These are phyloP conservation scores for Flaveria brownii DNA, from an alignment of 129 eudicot species.

Conservation along the genomic window DNA sequence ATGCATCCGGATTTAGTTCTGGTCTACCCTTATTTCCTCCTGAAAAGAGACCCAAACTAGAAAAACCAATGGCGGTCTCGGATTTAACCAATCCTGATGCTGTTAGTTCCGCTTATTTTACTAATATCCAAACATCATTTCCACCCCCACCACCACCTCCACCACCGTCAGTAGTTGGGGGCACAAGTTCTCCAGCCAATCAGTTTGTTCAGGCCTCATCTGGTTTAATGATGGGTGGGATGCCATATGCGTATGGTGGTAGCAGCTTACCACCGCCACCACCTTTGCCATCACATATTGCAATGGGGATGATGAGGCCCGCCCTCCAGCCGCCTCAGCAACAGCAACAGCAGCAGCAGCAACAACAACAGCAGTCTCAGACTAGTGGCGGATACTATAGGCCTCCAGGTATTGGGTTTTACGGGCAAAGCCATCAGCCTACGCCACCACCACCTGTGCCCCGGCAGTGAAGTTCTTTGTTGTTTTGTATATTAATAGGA, in stretches of 20 bases:
- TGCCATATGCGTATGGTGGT: slow-evolving; percentile 57
- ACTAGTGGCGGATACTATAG: slow-evolving; percentile 61
- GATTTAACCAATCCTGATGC: slow-evolving; percentile 44
- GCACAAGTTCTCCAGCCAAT: slow-evolving; percentile 44
- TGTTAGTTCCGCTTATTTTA: slow-evolving; percentile 36
- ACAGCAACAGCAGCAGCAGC: slow-evolving; percentile 49
- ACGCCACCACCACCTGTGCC: slow-evolving; percentile 66
- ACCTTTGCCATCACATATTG: slow-evolving; percentile 49
- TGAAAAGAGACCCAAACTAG: slow-evolving; percentile 63
- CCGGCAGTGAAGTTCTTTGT: slow-evolving; percentile 55
- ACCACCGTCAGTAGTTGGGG: slow-evolving; percentile 39
- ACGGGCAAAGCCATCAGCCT: slow-evolving; percentile 72
- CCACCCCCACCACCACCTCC: slow-evolving; percentile 56
- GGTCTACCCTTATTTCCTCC: slow-evolving; percentile 42
- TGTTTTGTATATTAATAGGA: slow-evolving; percentile 57
- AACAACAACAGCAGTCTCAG: slow-evolving; percentile 42
- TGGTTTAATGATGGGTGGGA: slow-evolving; percentile 49
- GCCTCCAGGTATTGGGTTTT: slow-evolving; percentile 79
- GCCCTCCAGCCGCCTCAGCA: slow-evolving; percentile 48
- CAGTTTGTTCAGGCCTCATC: slow-evolving; percentile 51
- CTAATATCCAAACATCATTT: slow-evolving; percentile 42
- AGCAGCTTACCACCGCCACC: slow-evolving; percentile 67
- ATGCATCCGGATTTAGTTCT: slow-evolving; percentile 43
- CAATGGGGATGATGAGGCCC: slow-evolving; percentile 69
- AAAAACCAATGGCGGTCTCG: slow-evolving; percentile 43